These are phyloP conservation scores for Chenopodium album DNA, from an alignment of 148 eudicot genomes.

Conservation along the genomic window DNA sequence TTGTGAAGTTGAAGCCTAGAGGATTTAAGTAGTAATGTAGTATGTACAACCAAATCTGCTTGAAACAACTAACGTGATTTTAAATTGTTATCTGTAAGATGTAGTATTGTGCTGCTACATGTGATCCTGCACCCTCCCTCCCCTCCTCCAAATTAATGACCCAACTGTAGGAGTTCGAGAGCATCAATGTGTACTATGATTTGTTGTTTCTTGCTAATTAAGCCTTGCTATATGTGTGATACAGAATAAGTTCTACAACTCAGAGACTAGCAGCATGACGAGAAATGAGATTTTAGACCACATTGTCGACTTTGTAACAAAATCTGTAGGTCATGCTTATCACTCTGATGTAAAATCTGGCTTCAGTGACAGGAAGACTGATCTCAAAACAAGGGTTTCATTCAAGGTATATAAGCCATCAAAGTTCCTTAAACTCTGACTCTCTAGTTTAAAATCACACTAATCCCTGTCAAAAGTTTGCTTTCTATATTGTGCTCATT, in stretches of 20 bases:
- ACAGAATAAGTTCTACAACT: slow-evolving; percentile 64
- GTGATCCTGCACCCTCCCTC: no score
- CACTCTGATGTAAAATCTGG: slow-evolving; percentile 53
- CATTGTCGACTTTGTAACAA: slow-evolving; percentile 34
- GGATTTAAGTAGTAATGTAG: no score
- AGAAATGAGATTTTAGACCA: slow-evolving; percentile 39
- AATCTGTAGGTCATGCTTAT: slow-evolving; percentile 43
- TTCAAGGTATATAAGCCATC: slow-evolving; percentile 60
- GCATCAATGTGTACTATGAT: background rate
- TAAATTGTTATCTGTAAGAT: no score
- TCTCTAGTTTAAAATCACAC: background rate
- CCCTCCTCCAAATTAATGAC: no score
- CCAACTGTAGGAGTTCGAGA: no score
- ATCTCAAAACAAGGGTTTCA: slow-evolving; percentile 67
- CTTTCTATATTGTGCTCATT: no score
- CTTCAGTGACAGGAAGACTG: slow-evolving; percentile 50
- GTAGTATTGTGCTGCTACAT: no score
- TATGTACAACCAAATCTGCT: no score
- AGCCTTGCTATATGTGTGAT: background rate
- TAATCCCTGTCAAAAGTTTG: background rate
- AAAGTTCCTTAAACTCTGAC: background rate
- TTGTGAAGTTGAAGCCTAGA: no score
- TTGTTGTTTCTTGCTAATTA: background rate
- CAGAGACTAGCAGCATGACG: slow-evolving; percentile 48
- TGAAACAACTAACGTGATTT: no score